A percentile compares a stretch with the other conserved stretches of the same genome.
Evolutionary conservation across 225 moss, liverwort and hornwort genomes (phyloP).

Genomic region (Pleurozium schreberi): DNA sequence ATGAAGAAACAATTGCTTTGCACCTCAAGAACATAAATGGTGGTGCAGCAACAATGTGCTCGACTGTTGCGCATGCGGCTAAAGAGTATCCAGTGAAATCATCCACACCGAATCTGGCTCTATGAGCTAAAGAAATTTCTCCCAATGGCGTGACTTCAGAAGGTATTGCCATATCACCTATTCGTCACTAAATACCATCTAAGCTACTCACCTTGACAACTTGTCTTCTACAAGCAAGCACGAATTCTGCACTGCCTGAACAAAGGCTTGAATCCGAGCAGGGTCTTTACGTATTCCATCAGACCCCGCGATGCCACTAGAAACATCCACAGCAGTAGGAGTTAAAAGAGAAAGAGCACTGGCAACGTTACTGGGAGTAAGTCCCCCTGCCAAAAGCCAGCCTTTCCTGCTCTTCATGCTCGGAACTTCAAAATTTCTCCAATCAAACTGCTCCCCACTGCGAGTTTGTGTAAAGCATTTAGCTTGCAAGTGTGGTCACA

Average conservation of each 20-base stretch:
- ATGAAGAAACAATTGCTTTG: too few relatives aligned
- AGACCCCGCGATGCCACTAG: conserved; percentile 74
- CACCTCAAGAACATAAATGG: too few relatives aligned
- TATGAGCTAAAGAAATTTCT: background rate
- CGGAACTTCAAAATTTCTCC: conserved; percentile 60
- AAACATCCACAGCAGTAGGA: conserved; percentile 79
- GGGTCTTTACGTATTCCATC: conserved; percentile 72
- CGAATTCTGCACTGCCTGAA: conserved; percentile 42
- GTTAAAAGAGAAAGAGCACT: conserved; percentile 53
- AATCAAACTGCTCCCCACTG: conserved; percentile 80
- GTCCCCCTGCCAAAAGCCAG: conserved; percentile 84
- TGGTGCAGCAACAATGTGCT: too few relatives aligned
- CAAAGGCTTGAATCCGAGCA: conserved; percentile 55
- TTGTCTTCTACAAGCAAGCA: background rate
- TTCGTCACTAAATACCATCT: background rate
- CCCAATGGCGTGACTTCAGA: background rate
- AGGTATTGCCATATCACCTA: background rate
- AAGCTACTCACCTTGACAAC: background rate
- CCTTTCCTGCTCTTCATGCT: conserved; percentile 44
- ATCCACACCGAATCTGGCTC: background rate
- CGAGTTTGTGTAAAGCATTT: background rate
- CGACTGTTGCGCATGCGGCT: too few relatives aligned
- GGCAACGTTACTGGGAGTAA: conserved; percentile 63
- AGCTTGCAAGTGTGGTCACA: background rate
- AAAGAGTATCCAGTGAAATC: background rate